Percentiles rank a stretch among this genome's conserved stretches.
phyloP scores from a whole-genome alignment of 345 rosid genomes.

The Eucalyptus regnans region DNA sequence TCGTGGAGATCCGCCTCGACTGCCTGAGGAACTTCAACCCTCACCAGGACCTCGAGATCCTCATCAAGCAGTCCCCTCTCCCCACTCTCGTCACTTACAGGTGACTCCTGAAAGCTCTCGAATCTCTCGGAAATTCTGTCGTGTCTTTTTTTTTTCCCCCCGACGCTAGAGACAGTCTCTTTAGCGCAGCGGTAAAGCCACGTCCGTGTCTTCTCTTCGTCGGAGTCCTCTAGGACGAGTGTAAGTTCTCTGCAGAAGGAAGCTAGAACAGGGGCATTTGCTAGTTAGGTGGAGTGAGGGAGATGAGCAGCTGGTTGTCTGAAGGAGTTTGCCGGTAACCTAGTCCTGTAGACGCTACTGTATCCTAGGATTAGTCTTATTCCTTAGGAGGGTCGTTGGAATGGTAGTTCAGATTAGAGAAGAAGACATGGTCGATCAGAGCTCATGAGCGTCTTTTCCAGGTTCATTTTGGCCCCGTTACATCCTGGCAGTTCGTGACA shows the following conservation, averaged over 20 bases:
- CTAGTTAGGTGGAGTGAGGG: neutral
- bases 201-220: neutral
- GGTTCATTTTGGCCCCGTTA: neutral
- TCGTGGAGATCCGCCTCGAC: conserved; percentile 26
- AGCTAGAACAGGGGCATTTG: neutral
- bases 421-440: neutral
- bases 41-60: conserved; percentile 10
- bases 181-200: neutral
- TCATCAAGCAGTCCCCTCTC: conserved; percentile 29
- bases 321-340: neutral
- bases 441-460: neutral
- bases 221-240: neutral
- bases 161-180: neutral
- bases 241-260: neutral
- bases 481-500: neutral
- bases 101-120: neutral
- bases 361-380: neutral
- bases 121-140: neutral
- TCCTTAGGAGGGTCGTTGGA: neutral
- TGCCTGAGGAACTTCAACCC: conserved; percentile 24
- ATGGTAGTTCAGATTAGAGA: neutral
- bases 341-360: neutral
- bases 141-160: neutral
- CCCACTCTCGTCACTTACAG: conserved; percentile 38
- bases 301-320: neutral